Conservation (phyloP, 2,329 filamentous ascomycete species). For the Ophiostoma montium region DNA sequence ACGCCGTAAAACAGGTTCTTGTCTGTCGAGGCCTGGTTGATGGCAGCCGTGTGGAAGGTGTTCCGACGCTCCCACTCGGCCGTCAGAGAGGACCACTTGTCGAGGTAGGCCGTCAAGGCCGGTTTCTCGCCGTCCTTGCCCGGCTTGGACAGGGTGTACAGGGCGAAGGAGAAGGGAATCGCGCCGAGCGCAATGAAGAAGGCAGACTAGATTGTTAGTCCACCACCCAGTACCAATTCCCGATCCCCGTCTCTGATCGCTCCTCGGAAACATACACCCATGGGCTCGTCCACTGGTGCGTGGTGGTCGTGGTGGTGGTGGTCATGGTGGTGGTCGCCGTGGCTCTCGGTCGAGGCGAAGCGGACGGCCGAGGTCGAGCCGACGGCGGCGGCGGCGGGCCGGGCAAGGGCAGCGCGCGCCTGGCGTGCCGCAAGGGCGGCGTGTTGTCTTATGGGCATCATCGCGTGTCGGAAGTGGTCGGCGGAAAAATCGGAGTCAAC, state of each 20-base stretch:
- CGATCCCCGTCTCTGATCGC: neutral
- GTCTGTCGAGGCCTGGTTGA: conserved; percentile 44
- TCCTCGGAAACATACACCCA: conserved; percentile 34
- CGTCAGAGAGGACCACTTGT: conserved; percentile 31
- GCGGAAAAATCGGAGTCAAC: neutral
- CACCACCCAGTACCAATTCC: too few relatives aligned
- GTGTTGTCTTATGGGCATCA: conserved; percentile 25
- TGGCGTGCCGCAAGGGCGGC: conserved; percentile 24
- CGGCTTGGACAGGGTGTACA: conserved; percentile 36
- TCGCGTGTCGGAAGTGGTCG: conserved; percentile 13
- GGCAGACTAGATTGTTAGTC: neutral
- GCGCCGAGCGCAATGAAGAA: conserved; percentile 19
- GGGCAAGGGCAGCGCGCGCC: conserved; percentile 12
- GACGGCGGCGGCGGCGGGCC: conserved; percentile 13
- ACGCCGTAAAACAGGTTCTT: conserved; percentile 38
- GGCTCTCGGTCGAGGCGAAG: conserved; percentile 32
- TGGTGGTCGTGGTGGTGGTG: conserved; percentile 24
- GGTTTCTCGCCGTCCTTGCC: conserved; percentile 36
- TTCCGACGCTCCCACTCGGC: conserved; percentile 39
- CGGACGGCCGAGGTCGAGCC: conserved; percentile 16
- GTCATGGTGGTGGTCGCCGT: conserved; percentile 9
- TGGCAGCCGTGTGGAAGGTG: conserved; percentile 33
- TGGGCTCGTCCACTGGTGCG: conserved; percentile 33
- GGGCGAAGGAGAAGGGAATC: conserved; percentile 28
- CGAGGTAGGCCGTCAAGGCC: conserved; percentile 31